Percentiles rank a stretch among this genome's conserved stretches.
These are phyloP conservation scores for Corylus heterophylla DNA, from an alignment of 306 rosid species.

Conservation along the genomic window DNA sequence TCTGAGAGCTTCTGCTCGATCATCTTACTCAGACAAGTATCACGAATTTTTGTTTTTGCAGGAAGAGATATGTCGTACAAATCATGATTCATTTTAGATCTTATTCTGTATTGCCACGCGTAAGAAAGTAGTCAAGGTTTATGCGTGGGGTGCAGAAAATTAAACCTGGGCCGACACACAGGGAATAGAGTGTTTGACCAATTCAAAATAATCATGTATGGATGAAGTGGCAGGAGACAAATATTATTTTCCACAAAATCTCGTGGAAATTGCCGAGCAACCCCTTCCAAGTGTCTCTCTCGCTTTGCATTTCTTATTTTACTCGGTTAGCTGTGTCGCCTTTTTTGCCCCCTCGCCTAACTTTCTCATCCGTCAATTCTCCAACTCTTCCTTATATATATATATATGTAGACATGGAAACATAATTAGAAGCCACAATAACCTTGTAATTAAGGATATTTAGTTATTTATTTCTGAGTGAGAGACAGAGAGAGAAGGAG, in stretches of 20 bases:
- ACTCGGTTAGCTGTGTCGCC: conserved; percentile 16
- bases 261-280: conserved; percentile 32
- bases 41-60: no score
- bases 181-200: neutral
- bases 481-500: neutral
- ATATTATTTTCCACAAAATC: neutral
- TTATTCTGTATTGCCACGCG: no score
- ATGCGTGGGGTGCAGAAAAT: no score
- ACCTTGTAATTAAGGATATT: neutral
- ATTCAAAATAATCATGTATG: neutral
- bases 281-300: neutral
- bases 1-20: no score
- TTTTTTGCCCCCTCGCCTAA: conserved; percentile 21
- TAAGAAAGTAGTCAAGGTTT: no score
- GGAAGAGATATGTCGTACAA: no score
- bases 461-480: neutral
- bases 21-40: no score
- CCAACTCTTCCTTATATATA: neutral
- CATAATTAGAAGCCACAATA: no score
- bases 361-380: neutral
- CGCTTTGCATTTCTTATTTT: conserved; percentile 5
- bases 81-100: no score
- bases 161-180: no score
- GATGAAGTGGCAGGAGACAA: neutral
- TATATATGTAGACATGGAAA: neutral